Evolutionary conservation across 352 stramenopile species (phyloP), one percentile per base, ranked within the genome.

Genomic region (Aphanomyces euteiches): DNA sequence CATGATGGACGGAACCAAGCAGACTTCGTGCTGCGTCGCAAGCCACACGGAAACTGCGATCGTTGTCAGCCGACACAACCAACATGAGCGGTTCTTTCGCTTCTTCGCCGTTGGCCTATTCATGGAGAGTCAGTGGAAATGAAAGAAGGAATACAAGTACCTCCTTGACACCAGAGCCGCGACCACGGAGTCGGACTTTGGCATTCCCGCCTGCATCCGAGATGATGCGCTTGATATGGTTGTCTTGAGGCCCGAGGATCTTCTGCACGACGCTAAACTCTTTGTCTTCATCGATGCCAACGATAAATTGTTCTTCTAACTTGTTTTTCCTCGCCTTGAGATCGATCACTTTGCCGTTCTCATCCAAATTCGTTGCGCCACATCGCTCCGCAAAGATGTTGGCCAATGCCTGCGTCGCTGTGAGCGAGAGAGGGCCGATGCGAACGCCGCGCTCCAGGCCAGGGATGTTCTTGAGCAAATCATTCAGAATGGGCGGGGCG

Each of bases 191-290:
- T 53, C 87, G 87, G 60, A 96, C 88, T 69, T 93, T 94, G 45
- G 88, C 86, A 54, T 88, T 88, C 0, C 86, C 86, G 34, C 86
- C 80, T 1, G 88, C 83, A 48, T 96, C 88, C 15, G 87, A 72
- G 50, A 84, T 93, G 67, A 96, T 96, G 15, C 88, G 88, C 73
- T 96, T 94, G 83, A 96, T 92, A 63, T 96, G 83, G 4, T 84
- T 87, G 5, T 86, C 88, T 0, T 76, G 79, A 17, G 83, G 86
- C 5, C 88, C 88, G 59, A 96, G 93, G 63, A 96, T 92, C 37
- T 86, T 84, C 1, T 86, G 85, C 21, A 86, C 93, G 40, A 93
- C 86, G 8, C 83, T 82, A 74, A 96, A 96, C 37, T 94, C 88
- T 60, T 73, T 88, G 56, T 96, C 88, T 13, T 89, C 86, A 43